Evolutionary conservation across 306 rosid species (phyloP).

Genomic region (Quercus aquifolioides): DNA sequence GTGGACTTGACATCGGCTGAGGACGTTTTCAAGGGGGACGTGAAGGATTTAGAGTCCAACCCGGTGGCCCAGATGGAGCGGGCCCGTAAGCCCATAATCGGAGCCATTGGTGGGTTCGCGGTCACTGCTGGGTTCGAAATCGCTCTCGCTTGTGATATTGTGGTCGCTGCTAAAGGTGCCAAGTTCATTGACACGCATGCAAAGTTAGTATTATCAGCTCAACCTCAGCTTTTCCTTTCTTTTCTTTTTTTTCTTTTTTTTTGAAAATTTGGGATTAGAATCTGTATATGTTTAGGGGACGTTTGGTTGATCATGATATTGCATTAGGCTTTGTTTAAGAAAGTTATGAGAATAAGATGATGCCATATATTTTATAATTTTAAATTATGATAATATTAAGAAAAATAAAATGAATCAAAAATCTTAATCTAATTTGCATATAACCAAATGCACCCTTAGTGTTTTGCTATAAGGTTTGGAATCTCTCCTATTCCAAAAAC

Average conservation of each 20-base stretch:
- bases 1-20: slow-evolving; percentile 83
- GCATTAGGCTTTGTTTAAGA: too few species aligned
- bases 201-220: slow-evolving; percentile 35
- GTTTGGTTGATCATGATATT: too few species aligned
- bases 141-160: slow-evolving; percentile 77
- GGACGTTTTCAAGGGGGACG: slow-evolving; percentile 92
- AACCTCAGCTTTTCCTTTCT: neutral
- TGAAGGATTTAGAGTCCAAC: slow-evolving; percentile 67
- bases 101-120: slow-evolving; percentile 81
- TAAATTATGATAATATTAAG: accelerated
- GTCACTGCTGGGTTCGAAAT: slow-evolving; percentile 94
- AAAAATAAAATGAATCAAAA: too few species aligned
- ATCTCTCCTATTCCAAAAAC: accelerated
- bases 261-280: too few species aligned
- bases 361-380: too few species aligned
- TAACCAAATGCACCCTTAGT: too few species aligned
- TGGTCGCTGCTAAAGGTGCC: slow-evolving; percentile 78
- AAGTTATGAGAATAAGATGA: too few species aligned
- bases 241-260: neutral
- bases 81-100: slow-evolving; percentile 81
- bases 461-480: too few species aligned
- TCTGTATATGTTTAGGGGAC: too few species aligned
- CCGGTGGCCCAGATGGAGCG: slow-evolving; percentile 79
- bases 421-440: too few species aligned
- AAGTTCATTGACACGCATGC: slow-evolving; percentile 87